phyloP scores from a whole-genome alignment of 2,329 filamentous ascomycete genomes.

The Ilyonectria destructans region DNA sequence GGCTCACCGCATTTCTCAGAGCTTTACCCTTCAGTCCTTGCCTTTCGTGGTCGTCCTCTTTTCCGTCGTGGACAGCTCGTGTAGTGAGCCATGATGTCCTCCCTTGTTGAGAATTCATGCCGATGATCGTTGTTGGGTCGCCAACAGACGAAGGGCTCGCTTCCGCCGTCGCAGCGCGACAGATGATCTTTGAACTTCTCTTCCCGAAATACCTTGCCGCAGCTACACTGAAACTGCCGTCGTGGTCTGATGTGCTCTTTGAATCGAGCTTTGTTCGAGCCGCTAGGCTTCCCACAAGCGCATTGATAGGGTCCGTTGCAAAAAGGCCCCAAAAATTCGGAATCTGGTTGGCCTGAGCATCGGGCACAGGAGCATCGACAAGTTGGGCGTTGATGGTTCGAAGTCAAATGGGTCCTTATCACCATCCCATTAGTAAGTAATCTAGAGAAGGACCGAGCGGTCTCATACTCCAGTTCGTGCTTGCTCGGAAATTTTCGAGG shows the following conservation, averaged over 20 bases:
- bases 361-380: too few relatives aligned
- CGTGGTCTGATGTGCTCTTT: neutral
- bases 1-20: neutral
- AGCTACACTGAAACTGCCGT: constrained; percentile 7
- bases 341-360: too few relatives aligned
- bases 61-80: neutral
- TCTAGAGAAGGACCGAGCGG: too few relatives aligned
- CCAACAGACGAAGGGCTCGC: constrained; percentile 4
- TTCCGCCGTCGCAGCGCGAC: neutral
- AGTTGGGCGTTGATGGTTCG: too few relatives aligned
- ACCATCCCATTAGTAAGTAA: too few relatives aligned
- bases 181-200: constrained; percentile 2
- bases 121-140: neutral
- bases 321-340: neutral
- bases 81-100: neutral
- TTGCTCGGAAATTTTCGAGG: too few relatives aligned
- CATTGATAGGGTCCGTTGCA: constrained; percentile 5
- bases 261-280: neutral
- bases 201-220: constrained; percentile 11
- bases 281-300: neutral
- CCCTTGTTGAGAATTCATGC: neutral
- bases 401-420: too few relatives aligned
- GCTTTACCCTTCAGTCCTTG: neutral
- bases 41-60: neutral
- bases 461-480: too few relatives aligned